Evolutionary conservation across 2,329 filamentous ascomycete genomes (phyloP).

Genomic region (Colletotrichum sp.): DNA sequence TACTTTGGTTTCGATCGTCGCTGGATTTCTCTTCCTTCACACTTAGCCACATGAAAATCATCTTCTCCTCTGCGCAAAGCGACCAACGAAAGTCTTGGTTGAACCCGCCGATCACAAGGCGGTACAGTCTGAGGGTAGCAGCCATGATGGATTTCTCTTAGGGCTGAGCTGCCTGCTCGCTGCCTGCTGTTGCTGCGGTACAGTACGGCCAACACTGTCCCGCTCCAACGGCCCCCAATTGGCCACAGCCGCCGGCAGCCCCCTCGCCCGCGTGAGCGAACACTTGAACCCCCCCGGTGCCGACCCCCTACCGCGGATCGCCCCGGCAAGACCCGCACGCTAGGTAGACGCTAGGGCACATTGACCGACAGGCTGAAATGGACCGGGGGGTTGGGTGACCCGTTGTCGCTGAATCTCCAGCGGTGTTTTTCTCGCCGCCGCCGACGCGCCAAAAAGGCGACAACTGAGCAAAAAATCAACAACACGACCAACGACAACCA

Average conservation of each 20-base stretch:
- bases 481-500: not conserved
- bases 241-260: not conserved
- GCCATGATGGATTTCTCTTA: not conserved
- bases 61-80: not conserved
- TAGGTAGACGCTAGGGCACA: not conserved
- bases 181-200: not conserved
- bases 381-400: not conserved
- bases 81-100: not conserved
- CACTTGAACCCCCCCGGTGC: not conserved
- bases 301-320: not conserved
- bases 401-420: not conserved
- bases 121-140: not conserved
- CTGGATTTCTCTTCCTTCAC: not conserved
- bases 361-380: not conserved
- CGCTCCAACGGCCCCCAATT: not conserved
- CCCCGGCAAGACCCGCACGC: conserved; percentile 9
- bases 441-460: not conserved
- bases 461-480: not conserved
- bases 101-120: not conserved
- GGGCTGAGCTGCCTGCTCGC: not conserved
- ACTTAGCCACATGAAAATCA: not conserved
- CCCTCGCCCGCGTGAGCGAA: not conserved
- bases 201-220: not conserved
- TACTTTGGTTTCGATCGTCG: not conserved
- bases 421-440: not conserved